Conservation (phyloP, 495 filamentous ascomycete species). For the Aspergillus hancockii region DNA sequence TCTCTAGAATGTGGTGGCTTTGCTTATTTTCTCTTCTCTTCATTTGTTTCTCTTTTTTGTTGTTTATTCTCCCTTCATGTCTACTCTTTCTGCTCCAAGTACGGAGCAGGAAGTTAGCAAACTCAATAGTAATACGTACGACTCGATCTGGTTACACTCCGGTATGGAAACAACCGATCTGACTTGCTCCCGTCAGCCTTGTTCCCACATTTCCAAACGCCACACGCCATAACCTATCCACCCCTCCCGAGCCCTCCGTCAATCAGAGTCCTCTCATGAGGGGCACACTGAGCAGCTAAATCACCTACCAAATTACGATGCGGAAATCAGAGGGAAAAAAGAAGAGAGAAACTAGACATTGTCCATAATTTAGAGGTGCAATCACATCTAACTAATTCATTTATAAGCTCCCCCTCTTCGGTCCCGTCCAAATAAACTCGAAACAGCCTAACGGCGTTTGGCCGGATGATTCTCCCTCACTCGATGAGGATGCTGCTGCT, state of each 20-base stretch:
- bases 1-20: background rate
- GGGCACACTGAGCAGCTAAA: background rate
- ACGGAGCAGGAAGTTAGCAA: background rate
- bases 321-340: background rate
- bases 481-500: constrained; percentile 5
- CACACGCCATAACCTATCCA: constrained; percentile 18
- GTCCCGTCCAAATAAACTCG: constrained; percentile 44
- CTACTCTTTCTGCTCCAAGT: background rate
- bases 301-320: background rate
- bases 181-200: constrained; percentile 34
- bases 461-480: constrained; percentile 18
- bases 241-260: constrained; percentile 23
- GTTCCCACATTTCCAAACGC: constrained; percentile 33
- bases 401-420: constrained; percentile 22
- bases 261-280: constrained; percentile 12
- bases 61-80: background rate
- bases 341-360: constrained; percentile 2
- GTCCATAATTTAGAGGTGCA: constrained; percentile 14
- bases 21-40: constrained; percentile 9
- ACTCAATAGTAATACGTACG: constrained; percentile 12
- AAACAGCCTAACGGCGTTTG: constrained; percentile 48
- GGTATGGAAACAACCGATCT: constrained; percentile 26
- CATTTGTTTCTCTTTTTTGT: no score
- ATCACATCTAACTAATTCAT: constrained; percentile 5
- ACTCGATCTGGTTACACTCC: constrained; percentile 28